These are phyloP conservation scores for Diaporthe longicolla DNA, from an alignment of 2,329 filamentous ascomycete species.

Conservation along the genomic window DNA sequence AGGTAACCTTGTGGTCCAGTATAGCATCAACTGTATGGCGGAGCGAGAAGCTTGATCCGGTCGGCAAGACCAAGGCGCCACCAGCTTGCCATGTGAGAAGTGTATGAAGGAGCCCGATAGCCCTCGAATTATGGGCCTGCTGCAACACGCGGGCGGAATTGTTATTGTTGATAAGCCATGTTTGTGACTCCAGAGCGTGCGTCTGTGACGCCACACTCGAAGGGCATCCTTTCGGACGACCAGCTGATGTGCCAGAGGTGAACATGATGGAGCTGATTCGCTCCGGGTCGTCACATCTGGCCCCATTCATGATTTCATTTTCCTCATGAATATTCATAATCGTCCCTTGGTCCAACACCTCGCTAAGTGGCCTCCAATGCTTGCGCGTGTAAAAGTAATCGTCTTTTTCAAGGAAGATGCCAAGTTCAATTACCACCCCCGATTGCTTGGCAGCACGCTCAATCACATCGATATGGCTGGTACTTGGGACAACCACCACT, in stretches of 20 bases:
- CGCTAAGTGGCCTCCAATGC: neutral
- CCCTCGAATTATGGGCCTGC: slow-evolving; percentile 7
- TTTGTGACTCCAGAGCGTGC: slow-evolving; percentile 5
- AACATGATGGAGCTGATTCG: slow-evolving; percentile 7
- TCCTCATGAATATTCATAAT: too few species aligned
- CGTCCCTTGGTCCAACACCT: neutral
- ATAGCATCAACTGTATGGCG: slow-evolving; percentile 11
- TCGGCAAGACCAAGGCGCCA: neutral
- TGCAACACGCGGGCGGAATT: neutral
- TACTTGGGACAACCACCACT: neutral
- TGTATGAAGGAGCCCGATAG: neutral
- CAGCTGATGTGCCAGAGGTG: slow-evolving; percentile 5
- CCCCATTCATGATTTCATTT: neutral
- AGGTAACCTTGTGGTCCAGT: neutral
- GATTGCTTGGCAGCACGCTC: slow-evolving; percentile 2
- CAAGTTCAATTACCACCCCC: neutral
- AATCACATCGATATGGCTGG: neutral
- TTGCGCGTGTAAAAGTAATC: neutral
- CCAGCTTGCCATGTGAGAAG: slow-evolving; percentile 14
- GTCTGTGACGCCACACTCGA: neutral
- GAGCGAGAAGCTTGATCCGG: slow-evolving; percentile 15
- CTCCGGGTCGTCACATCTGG: neutral
- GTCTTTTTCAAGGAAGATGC: neutral
- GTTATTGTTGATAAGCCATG: neutral
- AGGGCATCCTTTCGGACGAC: slow-evolving; percentile 2